Evolutionary conservation across 495 filamentous ascomycete genomes (phyloP), one percentile per base, ranked within the genome.

Genomic region (Penicillium ochrochloron): DNA sequence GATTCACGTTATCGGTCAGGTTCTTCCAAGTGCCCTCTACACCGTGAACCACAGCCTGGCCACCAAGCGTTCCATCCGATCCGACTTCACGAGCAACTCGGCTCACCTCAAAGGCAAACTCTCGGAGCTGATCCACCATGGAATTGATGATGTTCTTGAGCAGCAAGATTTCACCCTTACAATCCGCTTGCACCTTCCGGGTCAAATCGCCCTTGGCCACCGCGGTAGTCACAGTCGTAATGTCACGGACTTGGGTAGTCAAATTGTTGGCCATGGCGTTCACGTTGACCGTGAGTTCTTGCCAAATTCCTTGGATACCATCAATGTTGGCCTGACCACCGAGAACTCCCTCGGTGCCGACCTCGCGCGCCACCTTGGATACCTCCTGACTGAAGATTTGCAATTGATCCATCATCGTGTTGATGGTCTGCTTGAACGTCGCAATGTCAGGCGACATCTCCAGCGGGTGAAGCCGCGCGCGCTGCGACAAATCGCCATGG

Each of bases 371-470:
- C 44, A 97, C 89, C 64, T 90, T 87, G 31, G 93, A 96, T 54
- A 97, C 93, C 78, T 97, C 92, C 71, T 89, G 92, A 59, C 93
- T 92, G 76, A 97, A 97, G 33, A 92, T 88, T 71, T 96, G 92
- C 60, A 97, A 82, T 77, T 97, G 93, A 71, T 97, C 93, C 84
- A 96, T 94, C 93, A 97, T 97, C 37, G 88, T 94, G 69, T 97
- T 97, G 78, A 78, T 86, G 0, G 92, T 96, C 67, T 89, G 86
- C 78, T 97, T 97, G 83, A 97, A 97, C 6, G 89, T 91, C 11
- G 89, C 91, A 71, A 97, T 97, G 75, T 97, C 93, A 1, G 93
- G 92, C 76, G 96, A 94, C 88, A 95, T 92, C 75, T 97, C 93
- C 60, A 90, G 86, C 3, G 89, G 89, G 71, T 97, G 92, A 71